A percentile compares a stretch with the other conserved stretches of the same genome.
Conservation (phyloP, 169 alveolate genomes). For the Eimeria praecox region DNA sequence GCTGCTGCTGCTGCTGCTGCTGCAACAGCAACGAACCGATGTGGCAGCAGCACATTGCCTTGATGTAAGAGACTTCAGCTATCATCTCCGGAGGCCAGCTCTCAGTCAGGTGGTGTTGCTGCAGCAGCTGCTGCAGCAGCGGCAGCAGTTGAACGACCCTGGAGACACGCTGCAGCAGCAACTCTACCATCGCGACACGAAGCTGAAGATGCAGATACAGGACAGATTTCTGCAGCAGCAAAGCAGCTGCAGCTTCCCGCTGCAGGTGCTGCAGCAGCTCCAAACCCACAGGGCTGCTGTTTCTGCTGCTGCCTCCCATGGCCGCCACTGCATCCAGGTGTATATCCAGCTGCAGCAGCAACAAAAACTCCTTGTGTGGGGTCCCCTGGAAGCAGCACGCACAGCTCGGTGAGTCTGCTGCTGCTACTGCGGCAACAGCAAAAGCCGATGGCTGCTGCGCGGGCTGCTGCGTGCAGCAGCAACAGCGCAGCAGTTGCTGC, state of each 20-base stretch:
- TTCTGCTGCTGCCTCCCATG: conserved; percentile 39
- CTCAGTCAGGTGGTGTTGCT: conserved; percentile 35
- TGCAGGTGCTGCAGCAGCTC: conserved; percentile 61
- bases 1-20: conserved; percentile 53
- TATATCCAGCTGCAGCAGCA: conserved; percentile 63
- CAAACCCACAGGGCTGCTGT: conserved; percentile 34
- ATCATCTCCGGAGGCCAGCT: conserved; percentile 16
- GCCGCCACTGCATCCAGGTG: conserved; percentile 51
- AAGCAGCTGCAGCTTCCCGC: conserved; percentile 58
- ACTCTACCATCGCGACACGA: conserved; percentile 62
- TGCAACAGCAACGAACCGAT: conserved; percentile 25
- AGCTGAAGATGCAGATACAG: conserved; percentile 64
- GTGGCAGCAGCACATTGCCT: conserved; percentile 75
- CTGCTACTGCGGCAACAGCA: conserved; percentile 43
- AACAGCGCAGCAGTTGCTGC: conserved; percentile 76
- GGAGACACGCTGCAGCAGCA: conserved; percentile 60
- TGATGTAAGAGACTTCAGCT: conserved; percentile 41
- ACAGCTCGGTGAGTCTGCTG: conserved; percentile 41
- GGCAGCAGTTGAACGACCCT: conserved; percentile 46
- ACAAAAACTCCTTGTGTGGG: not conserved
- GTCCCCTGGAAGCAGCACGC: conserved; percentile 48
- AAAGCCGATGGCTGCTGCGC: conserved; percentile 35
- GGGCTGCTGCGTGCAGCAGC: conserved; percentile 43
- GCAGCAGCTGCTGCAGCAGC: conserved; percentile 59
- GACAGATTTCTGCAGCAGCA: not conserved